Base-by-base conservation (phyloP, 192 early-diverging fungal genomes). In the Podila horticola region DNA sequence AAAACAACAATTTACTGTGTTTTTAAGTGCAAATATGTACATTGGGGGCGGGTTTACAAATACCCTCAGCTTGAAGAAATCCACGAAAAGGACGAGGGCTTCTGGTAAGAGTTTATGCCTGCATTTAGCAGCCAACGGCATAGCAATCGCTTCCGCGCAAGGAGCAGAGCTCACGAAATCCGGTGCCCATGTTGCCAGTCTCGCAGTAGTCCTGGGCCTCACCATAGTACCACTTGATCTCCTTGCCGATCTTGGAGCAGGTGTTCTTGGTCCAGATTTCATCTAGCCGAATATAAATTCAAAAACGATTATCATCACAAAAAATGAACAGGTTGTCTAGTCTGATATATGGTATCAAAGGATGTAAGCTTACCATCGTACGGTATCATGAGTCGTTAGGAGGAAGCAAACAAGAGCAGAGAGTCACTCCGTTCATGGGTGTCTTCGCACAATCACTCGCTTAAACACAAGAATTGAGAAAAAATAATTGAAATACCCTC, bases 181-280 rank as follows among this genome's bases (percentile, higher is more conserved):
- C 31, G 10, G 28, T 31, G n/a, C 19, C 34, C 29, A 22, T 63
- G 62, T 63, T 34, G 11, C n/a, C 17, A 30, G 62, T 63, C 62
- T 63, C 62, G 62, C 62, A 63, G 17, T 5, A 33, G 15, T 33
- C 28, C n/a, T 63, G 29, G n/a, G 33, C 62, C 13, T 1, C 20
- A 9, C 17, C 34, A 6, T 45, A 63, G 62, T 36, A 63, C 33
- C 30, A 63, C 62, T 15, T 31, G 3, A 63, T 34, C 34, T 63
- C 17, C 62, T 63, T 63, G 11, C 33, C 62, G n/a, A 63, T 30
- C 0, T n/a, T 36, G 36, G 31, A n/a, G 62, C 62, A 63, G 11
- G 20, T 34, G 62, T 38, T 63, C 31, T 63, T 63, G 8, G 62
- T 63, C 62, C 30, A 63, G 33, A 63, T 34, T 31, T 63, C 62